Evolutionary conservation across 2,329 filamentous ascomycete species (phyloP).

Genomic region (Calonectria pseudoreteaudii): DNA sequence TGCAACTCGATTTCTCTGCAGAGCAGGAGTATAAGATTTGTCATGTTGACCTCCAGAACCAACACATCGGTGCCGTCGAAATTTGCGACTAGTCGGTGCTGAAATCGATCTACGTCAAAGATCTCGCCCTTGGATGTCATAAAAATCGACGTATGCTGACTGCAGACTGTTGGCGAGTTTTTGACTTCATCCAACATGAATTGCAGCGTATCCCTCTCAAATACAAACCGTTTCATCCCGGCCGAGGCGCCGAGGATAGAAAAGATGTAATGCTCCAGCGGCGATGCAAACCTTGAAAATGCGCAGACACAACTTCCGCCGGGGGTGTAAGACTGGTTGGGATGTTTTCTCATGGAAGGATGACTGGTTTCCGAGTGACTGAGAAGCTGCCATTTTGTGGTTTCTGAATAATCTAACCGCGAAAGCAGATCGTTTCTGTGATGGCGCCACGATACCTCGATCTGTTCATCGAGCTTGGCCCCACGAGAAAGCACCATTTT

Average conservation of each 20-base stretch:
- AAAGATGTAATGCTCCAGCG: neutral
- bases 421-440: neutral
- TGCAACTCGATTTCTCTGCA: neutral
- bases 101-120: neutral
- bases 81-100: fast-evolving
- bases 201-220: neutral
- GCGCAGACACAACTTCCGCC: neutral
- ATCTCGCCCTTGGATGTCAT: neutral
- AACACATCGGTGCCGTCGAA: fast-evolving
- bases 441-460: neutral
- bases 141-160: neutral
- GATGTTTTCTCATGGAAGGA: neutral
- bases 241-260: neutral
- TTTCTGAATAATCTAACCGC: neutral
- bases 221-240: too few species aligned
- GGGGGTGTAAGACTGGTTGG: fast-evolving
- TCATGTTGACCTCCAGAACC: neutral
- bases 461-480: neutral
- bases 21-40: neutral
- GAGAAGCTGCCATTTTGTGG: neutral
- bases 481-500: neutral
- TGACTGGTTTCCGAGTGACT: neutral
- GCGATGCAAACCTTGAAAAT: neutral
- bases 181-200: neutral
- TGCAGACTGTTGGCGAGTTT: neutral